These are phyloP conservation scores for Ilex asprella DNA, from an alignment of 257 asterid species.

Conservation along the genomic window DNA sequence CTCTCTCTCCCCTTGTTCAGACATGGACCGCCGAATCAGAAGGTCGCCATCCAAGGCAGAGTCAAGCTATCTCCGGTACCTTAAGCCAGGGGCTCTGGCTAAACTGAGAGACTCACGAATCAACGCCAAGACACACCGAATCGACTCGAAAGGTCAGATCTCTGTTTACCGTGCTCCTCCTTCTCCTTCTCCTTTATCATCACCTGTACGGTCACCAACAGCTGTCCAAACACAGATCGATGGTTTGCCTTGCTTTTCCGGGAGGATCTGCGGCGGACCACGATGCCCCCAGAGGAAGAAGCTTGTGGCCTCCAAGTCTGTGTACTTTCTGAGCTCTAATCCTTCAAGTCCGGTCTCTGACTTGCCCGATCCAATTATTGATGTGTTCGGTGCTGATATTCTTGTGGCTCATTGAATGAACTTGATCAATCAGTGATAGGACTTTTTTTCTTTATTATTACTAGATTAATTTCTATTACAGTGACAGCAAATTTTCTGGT, in stretches of 20 bases:
- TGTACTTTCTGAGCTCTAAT: not conserved
- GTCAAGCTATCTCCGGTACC: conserved; percentile 19
- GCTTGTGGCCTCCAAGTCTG: conserved; percentile 15
- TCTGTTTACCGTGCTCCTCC: conserved; percentile 7
- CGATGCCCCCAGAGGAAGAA: conserved; percentile 28
- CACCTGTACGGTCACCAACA: conserved; percentile 9
- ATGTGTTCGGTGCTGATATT: conserved; percentile 10
- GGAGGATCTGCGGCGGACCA: conserved; percentile 18
- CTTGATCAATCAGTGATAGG: not conserved
- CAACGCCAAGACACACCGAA: conserved; percentile 17
- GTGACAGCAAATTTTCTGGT: too few relatives aligned
- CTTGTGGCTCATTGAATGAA: conserved; percentile 23
- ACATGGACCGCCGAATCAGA: conserved; percentile 21
- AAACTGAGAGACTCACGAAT: conserved; percentile 27
- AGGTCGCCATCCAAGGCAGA: not conserved
- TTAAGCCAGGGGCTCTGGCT: conserved; percentile 29
- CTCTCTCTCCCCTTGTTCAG: not conserved
- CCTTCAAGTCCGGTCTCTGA: conserved; percentile 6
- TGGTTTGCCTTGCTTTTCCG: conserved; percentile 10
- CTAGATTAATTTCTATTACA: too few relatives aligned
- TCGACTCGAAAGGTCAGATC: conserved; percentile 10
- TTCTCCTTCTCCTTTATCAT: not conserved
- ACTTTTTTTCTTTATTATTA: too few relatives aligned
- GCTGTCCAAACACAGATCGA: not conserved
- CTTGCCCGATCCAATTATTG: conserved; percentile 8